phyloP scores from a whole-genome alignment of 2,329 filamentous ascomycete species.

The Tricladium varicosporioides region DNA sequence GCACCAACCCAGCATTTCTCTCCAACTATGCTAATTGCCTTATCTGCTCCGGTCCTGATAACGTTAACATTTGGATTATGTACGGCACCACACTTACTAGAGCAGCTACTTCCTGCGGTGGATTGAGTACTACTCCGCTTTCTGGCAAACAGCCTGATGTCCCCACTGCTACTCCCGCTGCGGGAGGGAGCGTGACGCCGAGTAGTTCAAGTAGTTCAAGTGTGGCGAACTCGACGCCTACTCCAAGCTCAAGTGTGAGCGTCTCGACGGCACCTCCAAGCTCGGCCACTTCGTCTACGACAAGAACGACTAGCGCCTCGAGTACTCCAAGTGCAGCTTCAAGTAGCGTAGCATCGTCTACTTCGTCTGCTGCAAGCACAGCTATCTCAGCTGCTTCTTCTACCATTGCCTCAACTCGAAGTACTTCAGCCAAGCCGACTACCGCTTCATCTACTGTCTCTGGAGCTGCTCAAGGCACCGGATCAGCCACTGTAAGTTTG shows the following conservation, averaged over 20 bases:
- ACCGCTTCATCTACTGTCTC: not conserved
- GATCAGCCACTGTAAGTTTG: conserved; percentile 4
- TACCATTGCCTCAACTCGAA: not conserved
- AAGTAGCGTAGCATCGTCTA: not conserved
- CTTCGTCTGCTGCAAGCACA: not conserved
- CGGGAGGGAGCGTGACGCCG: conserved; percentile 1
- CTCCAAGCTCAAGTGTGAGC: no score
- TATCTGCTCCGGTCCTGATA: conserved; percentile 20
- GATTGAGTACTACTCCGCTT: conserved; percentile 1
- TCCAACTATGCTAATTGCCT: conserved; percentile 21
- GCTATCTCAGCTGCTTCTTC: not conserved
- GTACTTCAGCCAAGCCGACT: not conserved
- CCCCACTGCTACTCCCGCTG: conserved; percentile 1
- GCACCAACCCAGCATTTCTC: conserved; percentile 18
- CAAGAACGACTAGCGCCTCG: no score
- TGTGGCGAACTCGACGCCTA: no score
- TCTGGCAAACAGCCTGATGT: conserved; percentile 2
- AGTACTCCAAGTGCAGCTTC: no score
- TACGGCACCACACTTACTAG: conserved; percentile 18
- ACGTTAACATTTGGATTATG: conserved; percentile 23
- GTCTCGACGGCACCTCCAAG: no score
- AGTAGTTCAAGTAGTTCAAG: no score
- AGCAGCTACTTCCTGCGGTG: conserved; percentile 14
- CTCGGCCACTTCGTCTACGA: no score
- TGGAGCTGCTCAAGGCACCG: conserved; percentile 1